A percentile compares a stretch with the other conserved stretches of the same genome.
These are phyloP conservation scores for Vitis labrusca DNA, from an alignment of 164 flowering plant species.

Conservation along the genomic window DNA sequence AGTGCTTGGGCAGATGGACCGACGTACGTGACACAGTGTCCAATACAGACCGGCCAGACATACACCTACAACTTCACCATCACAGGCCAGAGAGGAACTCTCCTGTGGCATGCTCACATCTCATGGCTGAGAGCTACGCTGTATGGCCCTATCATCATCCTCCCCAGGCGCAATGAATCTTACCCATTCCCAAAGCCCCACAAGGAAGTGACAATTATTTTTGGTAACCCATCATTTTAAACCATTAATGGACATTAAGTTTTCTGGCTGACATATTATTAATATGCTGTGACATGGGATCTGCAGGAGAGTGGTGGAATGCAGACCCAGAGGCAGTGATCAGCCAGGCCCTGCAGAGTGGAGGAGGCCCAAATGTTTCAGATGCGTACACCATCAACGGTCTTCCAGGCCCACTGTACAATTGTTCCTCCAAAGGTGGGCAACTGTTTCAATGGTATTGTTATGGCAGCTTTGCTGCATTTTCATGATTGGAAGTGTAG, in stretches of 20 bases:
- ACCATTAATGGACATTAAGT: too few relatives aligned
- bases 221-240: constrained; percentile 30
- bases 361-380: constrained; percentile 57
- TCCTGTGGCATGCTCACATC: constrained; percentile 59
- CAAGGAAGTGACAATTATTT: constrained; percentile 49
- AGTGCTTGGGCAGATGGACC: constrained; percentile 67
- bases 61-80: constrained; percentile 56
- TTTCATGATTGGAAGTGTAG: too few relatives aligned
- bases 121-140: constrained; percentile 55
- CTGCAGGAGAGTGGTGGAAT: constrained; percentile 61
- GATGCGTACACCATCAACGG: constrained; percentile 65
- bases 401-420: constrained; percentile 58
- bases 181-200: constrained; percentile 57
- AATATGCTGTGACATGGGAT: neutral
- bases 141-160: constrained; percentile 57
- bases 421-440: constrained; percentile 51
- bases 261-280: too few relatives aligned
- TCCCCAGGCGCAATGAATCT: constrained; percentile 36
- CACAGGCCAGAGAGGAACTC: constrained; percentile 59
- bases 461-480: too few relatives aligned
- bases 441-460: neutral
- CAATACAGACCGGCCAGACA: constrained; percentile 49
- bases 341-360: constrained; percentile 48
- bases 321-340: constrained; percentile 51
- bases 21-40: constrained; percentile 56